A percentile compares a stretch with the other conserved stretches of the same genome.
phyloP scores from a whole-genome alignment of 345 rosid genomes.

The Xanthoceras sorbifolium region DNA sequence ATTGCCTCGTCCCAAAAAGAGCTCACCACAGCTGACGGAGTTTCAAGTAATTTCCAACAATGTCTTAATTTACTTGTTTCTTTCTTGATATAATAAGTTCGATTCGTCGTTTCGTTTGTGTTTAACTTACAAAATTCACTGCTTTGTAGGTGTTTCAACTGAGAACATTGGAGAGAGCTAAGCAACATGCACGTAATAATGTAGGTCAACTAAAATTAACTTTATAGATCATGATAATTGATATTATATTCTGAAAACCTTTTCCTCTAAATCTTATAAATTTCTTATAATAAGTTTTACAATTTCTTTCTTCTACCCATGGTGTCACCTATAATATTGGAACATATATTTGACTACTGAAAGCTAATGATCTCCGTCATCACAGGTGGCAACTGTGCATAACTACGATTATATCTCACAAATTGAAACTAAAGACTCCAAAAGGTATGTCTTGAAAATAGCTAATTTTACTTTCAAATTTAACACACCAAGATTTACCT shows the following conservation, averaged over 20 bases:
- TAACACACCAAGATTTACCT: not conserved
- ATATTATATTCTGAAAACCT: not conserved
- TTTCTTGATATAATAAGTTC: not conserved
- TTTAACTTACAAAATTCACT: conserved; percentile 12
- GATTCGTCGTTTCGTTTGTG: conserved; percentile 8
- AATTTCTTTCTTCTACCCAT: conserved; percentile 1
- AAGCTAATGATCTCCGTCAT: conserved; percentile 12
- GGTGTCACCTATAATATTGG: not conserved
- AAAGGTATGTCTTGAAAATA: conserved; percentile 30
- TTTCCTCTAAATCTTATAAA: conserved; percentile 2
- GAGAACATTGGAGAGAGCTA: conserved; percentile 46
- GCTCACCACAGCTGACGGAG: conserved; percentile 29
- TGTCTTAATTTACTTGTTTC: not conserved
- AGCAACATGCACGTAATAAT: conserved; percentile 28
- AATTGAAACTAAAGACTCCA: conserved; percentile 23
- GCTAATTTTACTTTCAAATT: not conserved
- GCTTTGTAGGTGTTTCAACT: conserved; percentile 42
- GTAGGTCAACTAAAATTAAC: conserved; percentile 27
- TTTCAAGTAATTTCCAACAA: conserved; percentile 36
- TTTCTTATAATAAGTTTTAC: not conserved
- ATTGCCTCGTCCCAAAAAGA: conserved; percentile 29
- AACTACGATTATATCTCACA: conserved; percentile 26
- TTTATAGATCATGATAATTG: not conserved
- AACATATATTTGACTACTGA: not conserved
- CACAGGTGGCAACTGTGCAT: conserved; percentile 28